A percentile compares a stretch with the other conserved stretches of the same genome.
phyloP scores from a whole-genome alignment of 1,139 yeast species.

The Lodderomyces jiufengensis region DNA sequence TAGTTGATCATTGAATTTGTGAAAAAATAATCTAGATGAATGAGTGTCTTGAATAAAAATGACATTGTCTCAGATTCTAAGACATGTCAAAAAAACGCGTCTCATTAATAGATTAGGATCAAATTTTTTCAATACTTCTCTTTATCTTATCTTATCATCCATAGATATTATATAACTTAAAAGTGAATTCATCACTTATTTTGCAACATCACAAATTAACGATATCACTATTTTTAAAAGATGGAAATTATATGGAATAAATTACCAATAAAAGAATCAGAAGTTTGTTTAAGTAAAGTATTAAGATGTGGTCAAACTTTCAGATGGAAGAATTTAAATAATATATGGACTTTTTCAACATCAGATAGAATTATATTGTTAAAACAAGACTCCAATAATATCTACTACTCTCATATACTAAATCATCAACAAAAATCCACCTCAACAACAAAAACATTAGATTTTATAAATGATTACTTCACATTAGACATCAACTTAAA shows the following conservation, averaged over 20 bases:
- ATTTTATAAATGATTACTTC: constrained; percentile 64
- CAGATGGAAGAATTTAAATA: constrained; percentile 59
- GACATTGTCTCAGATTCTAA: no score
- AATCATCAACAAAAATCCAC: constrained; percentile 9
- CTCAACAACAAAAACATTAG: constrained; percentile 29
- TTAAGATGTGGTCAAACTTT: constrained; percentile 89
- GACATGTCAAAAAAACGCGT: no score
- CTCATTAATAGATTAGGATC: no score
- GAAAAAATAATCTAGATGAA: no score
- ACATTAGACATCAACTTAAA: constrained; percentile 54
- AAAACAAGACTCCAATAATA: constrained; percentile 39
- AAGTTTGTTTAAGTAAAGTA: constrained; percentile 63
- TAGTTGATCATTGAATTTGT: no score
- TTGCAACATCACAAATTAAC: no score
- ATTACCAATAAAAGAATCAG: constrained; percentile 30
- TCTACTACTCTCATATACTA: constrained; percentile 32
- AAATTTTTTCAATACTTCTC: no score
- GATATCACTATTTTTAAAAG: no score
- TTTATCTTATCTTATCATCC: no score
- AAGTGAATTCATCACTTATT: no score
- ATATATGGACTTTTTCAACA: constrained; percentile 59
- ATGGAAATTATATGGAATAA: constrained; percentile 25
- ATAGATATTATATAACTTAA: no score
- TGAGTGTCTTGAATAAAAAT: no score
- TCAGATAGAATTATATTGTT: constrained; percentile 48